Evolutionary conservation across 345 rosid genomes (phyloP), one percentile per base, ranked within the genome.

Genomic region (Brassica juncea): DNA sequence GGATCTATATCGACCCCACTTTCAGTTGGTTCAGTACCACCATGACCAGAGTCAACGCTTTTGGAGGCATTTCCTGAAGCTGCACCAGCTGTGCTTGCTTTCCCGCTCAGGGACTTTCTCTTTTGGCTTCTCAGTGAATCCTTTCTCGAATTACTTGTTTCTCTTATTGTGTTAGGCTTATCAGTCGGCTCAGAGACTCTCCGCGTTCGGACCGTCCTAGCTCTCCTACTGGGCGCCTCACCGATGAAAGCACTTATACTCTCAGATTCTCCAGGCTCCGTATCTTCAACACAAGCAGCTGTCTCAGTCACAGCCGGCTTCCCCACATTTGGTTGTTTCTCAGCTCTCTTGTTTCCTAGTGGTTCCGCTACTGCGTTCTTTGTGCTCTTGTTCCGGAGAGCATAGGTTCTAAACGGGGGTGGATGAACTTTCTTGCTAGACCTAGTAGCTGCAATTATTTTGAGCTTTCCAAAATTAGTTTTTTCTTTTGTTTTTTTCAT

Each of bases 1-100:
- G 83, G 82, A 75, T 75, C 74, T 80, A 73, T 81, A 35, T 87
- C 76, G 55, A 63, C 74, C 66, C 77, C 86, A 64, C 72, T 68
- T 42, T 87, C 81, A 62, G 79, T 77, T 75, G 86, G 73, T 23
- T 70, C 77, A 57, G 72, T 79, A 35, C 72, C 25, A 68, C 77
- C 73, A 34, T 34, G 47, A 4, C 9, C 47, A 39, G 47, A 2
- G 12, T 39, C 47, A 39, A 39, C 12, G 47, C 25, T 54, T 6
- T 54, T 54, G 25, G 11, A 54, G 8, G 25, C 60, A 54, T 7
- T 54, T 54, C 9, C 60, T 16, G 25, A 16, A 54, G 23, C 10
- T 54, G 9, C 60, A 16, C 60, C 23, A 54, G 4, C 4, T 54
- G 23, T 54, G 60, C 60, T 15, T 16, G 16, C 8, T 16, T 54